These are phyloP conservation scores for Penicillium frequentans DNA, from an alignment of 2,329 filamentous ascomycete species.

Conservation along the genomic window DNA sequence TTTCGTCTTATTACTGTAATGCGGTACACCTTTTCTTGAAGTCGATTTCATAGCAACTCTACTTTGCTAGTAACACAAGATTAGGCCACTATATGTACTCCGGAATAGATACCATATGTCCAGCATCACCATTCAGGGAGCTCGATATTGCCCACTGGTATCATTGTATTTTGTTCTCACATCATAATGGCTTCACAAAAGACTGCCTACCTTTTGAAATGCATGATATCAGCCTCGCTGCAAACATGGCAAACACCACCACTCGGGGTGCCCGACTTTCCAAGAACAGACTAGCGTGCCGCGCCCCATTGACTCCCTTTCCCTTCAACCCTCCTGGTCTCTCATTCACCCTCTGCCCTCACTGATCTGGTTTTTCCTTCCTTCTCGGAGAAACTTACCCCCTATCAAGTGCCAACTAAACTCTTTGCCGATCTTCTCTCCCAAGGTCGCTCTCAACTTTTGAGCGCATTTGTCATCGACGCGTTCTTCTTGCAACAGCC, in stretches of 20 bases:
- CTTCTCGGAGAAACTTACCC: neutral
- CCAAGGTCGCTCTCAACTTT: constrained; percentile 10
- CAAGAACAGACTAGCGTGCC: constrained; percentile 22
- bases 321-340: neutral
- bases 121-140: too few relatives aligned
- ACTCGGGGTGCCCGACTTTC: constrained; percentile 11
- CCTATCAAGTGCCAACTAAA: neutral
- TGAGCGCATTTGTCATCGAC: constrained; percentile 3
- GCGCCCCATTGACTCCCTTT: constrained; percentile 5
- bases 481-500: constrained; percentile 11
- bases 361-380: neutral
- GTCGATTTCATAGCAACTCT: neutral
- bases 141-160: too few relatives aligned
- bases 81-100: neutral
- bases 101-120: too few relatives aligned
- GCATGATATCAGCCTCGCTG: constrained; percentile 12
- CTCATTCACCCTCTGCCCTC: neutral
- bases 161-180: too few relatives aligned
- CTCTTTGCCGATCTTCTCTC: constrained; percentile 6
- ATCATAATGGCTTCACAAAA: too few relatives aligned
- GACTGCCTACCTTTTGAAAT: neutral
- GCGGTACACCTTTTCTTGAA: neutral
- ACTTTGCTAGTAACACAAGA: neutral
- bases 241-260: constrained; percentile 14
- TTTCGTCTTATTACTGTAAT: neutral